A percentile compares a stretch with the other conserved stretches of the same genome.
Evolutionary conservation across 352 stramenopile species (phyloP).

Genomic region (Phytopythium ostracodes): DNA sequence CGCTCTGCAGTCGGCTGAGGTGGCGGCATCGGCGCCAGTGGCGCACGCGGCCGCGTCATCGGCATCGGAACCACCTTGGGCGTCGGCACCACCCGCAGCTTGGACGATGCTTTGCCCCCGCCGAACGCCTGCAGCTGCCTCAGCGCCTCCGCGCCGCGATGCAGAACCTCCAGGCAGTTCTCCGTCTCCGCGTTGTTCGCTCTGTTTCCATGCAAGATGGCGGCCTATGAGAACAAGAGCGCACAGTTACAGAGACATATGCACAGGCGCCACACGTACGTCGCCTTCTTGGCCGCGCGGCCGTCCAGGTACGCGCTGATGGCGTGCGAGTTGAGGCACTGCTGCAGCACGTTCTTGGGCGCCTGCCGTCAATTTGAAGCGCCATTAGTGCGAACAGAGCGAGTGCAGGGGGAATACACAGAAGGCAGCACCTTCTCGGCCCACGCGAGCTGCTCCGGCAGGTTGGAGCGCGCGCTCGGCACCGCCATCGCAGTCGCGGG

Average conservation of each 20-base stretch:
- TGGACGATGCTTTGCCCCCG: slow-evolving; percentile 15
- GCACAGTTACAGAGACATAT: background rate
- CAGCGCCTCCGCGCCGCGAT: slow-evolving; percentile 35
- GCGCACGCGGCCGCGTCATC: background rate
- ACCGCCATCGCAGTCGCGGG: background rate
- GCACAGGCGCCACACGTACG: slow-evolving; percentile 19
- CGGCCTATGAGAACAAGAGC: background rate
- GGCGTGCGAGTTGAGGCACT: slow-evolving; percentile 77
- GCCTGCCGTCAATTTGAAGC: slow-evolving; percentile 10
- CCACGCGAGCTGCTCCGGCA: slow-evolving; percentile 65
- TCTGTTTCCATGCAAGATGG: background rate
- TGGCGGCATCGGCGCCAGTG: background rate
- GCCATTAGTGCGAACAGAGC: background rate
- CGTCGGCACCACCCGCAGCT: slow-evolving; percentile 45
- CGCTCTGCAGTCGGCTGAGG: background rate
- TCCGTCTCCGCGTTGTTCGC: slow-evolving; percentile 22
- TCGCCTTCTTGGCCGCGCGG: slow-evolving; percentile 38
- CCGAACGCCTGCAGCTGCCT: slow-evolving; percentile 30
- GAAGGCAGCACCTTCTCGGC: slow-evolving; percentile 30
- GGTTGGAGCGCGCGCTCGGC: slow-evolving; percentile 31
- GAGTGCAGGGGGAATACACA: background rate
- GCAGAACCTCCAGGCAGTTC: slow-evolving; percentile 43
- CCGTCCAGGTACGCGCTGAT: slow-evolving; percentile 71
- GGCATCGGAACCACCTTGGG: slow-evolving; percentile 14
- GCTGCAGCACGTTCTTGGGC: slow-evolving; percentile 45